Evolutionary conservation across 805 yeast genomes (phyloP).

Genomic region (Wickerhamomyces rabaulensis): DNA sequence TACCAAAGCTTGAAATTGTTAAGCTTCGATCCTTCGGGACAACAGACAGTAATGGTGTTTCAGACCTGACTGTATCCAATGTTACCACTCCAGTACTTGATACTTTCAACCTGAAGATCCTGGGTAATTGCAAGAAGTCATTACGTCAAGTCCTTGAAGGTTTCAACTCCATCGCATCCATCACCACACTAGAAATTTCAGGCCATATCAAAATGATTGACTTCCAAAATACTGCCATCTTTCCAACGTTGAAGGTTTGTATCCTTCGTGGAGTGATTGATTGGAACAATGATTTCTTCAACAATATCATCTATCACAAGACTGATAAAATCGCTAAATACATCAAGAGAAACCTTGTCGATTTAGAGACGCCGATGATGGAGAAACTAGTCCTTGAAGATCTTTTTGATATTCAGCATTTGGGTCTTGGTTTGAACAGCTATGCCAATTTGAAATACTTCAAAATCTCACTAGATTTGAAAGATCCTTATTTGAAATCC

Average conservation of each 20-base stretch:
- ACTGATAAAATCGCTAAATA: not conserved
- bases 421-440: not conserved
- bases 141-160: not conserved
- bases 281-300: not conserved
- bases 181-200: not conserved
- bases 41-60: not conserved
- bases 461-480: not conserved
- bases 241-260: not conserved
- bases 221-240: not conserved
- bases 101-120: not conserved
- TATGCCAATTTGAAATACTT: not conserved
- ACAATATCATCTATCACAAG: not conserved
- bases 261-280: not conserved
- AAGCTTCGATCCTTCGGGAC: not conserved
- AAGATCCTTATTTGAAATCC: not conserved
- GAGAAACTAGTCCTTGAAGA: not conserved
- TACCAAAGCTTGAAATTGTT: constrained; percentile 1
- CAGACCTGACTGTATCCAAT: not conserved
- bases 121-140: not conserved
- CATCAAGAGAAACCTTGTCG: not conserved
- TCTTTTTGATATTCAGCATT: constrained; percentile 1
- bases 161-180: not conserved
- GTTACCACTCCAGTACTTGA: not conserved
- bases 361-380: not conserved
- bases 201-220: not conserved